phyloP scores from a whole-genome alignment of 352 stramenopile species.

The Globisporangium radiosum region DNA sequence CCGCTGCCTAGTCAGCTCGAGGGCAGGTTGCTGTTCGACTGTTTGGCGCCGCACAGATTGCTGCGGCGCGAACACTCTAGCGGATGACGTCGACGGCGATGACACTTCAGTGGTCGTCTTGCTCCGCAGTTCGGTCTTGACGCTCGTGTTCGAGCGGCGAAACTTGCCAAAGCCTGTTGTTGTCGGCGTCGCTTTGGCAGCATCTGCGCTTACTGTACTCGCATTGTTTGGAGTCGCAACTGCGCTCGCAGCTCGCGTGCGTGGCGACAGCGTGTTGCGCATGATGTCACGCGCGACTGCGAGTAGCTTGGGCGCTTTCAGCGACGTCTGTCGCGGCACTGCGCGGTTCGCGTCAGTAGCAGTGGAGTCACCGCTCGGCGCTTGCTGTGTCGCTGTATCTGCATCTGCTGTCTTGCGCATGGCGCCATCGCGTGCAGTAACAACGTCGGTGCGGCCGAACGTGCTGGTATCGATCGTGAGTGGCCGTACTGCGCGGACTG shows the following conservation, averaged over 20 bases:
- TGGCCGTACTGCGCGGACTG: background rate
- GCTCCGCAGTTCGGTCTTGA: background rate
- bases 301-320: slow-evolving; percentile 11
- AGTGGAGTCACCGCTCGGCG: no score
- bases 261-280: slow-evolving; percentile 4
- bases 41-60: background rate
- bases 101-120: background rate
- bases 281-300: slow-evolving; percentile 5
- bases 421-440: background rate
- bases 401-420: no score
- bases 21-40: background rate
- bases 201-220: background rate
- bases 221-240: background rate
- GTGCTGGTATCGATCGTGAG: background rate
- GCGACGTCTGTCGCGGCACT: background rate
- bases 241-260: background rate
- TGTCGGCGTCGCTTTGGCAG: background rate
- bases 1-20: background rate
- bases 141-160: slow-evolving; percentile 26
- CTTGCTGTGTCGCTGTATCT: no score
- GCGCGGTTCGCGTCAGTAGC: slow-evolving; percentile 1
- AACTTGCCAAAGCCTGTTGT: slow-evolving; percentile 47
- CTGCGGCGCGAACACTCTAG: background rate
- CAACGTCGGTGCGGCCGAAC: background rate
- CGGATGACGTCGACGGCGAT: no score